Evolutionary conservation across 352 stramenopile species (phyloP).

Genomic region (Phytopythium montanum): DNA sequence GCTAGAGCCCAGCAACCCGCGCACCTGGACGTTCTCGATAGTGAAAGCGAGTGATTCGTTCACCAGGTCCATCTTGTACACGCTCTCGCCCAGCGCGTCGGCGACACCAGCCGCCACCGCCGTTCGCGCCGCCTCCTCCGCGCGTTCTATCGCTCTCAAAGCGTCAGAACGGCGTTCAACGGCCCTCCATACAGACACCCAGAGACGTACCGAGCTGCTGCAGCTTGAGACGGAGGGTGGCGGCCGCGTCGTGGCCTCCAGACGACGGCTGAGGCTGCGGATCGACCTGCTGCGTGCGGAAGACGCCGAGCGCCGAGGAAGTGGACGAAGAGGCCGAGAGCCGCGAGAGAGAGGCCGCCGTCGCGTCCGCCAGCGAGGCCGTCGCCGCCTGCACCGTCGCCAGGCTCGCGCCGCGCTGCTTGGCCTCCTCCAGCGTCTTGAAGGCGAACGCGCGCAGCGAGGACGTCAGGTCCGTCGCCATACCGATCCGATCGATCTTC

Average conservation of each 20-base stretch:
- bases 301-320: slow-evolving; percentile 19
- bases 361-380: slow-evolving; percentile 29
- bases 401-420: slow-evolving; percentile 56
- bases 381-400: slow-evolving; percentile 41
- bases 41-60: slow-evolving; percentile 80
- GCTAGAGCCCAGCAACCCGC: neutral
- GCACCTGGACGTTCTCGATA: slow-evolving; percentile 72
- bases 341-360: slow-evolving; percentile 34
- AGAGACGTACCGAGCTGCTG: neutral
- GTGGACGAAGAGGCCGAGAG: slow-evolving; percentile 33
- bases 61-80: slow-evolving; percentile 76
- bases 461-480: slow-evolving; percentile 64
- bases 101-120: slow-evolving; percentile 25
- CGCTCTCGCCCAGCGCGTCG: slow-evolving; percentile 35
- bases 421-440: slow-evolving; percentile 72
- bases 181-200: neutral
- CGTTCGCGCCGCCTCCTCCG: slow-evolving; percentile 40
- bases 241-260: slow-evolving; percentile 17
- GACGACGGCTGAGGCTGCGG: slow-evolving; percentile 10
- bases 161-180: neutral
- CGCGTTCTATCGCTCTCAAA: slow-evolving; percentile 23
- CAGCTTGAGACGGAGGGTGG: slow-evolving; percentile 14
- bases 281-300: slow-evolving; percentile 16
- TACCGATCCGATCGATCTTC: slow-evolving; percentile 11
- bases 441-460: slow-evolving; percentile 68